Conservation (phyloP, 2,329 filamentous ascomycete genomes). For the Calonectria pseudoreteaudii region DNA sequence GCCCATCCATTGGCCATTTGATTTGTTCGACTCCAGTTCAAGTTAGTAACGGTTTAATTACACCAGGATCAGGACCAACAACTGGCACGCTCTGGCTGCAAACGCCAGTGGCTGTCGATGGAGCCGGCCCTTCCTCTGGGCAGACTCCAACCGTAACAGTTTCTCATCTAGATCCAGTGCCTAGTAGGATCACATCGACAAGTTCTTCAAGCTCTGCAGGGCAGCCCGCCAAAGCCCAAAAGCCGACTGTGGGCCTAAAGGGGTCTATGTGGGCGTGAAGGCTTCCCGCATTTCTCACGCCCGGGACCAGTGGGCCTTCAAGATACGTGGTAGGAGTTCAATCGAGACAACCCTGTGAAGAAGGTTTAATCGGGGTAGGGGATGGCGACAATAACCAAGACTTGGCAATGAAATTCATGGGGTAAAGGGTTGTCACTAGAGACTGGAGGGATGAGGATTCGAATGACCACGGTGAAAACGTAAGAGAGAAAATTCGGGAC, state of each 20-base stretch:
- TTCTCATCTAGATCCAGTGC: neutral
- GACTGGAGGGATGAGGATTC: neutral
- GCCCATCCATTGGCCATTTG: slow-evolving; percentile 27
- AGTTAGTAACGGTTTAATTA: slow-evolving; percentile 33
- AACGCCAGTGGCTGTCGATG: slow-evolving; percentile 5
- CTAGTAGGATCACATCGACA: neutral
- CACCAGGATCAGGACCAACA: slow-evolving; percentile 26
- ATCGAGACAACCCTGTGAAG: no score
- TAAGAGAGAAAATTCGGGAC: neutral
- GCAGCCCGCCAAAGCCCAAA: neutral
- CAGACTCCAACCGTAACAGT: neutral
- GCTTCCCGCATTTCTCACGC: neutral
- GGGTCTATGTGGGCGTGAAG: slow-evolving; percentile 39
- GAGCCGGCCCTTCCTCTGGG: neutral
- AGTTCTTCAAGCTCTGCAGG: neutral
- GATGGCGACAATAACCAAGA: neutral
- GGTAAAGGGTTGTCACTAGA: neutral
- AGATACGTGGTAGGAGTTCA: neutral
- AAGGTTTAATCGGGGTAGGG: neutral
- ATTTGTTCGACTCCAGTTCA: slow-evolving; percentile 31
- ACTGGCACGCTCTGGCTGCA: slow-evolving; percentile 29
- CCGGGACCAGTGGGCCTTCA: no score
- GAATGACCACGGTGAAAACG: neutral
- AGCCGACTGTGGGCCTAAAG: slow-evolving; percentile 28
- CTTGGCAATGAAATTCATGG: neutral